These are phyloP conservation scores for Saccharomyces hybrid DNA, from an alignment of 1,139 yeast species.

Conservation along the genomic window DNA sequence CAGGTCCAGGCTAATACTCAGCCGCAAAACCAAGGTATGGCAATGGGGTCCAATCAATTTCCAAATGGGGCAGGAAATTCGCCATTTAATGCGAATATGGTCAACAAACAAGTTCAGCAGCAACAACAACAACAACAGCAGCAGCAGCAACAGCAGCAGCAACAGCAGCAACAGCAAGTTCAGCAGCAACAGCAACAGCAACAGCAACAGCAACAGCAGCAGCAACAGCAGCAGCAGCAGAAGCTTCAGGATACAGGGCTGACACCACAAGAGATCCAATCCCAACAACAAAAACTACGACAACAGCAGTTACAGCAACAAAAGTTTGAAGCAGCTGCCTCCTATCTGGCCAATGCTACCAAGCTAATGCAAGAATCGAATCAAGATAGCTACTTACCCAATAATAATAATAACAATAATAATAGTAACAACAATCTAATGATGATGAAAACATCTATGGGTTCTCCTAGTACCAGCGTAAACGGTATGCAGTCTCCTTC, in stretches of 20 bases:
- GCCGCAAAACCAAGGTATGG: conserved; percentile 35
- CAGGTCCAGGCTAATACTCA: conserved; percentile 34
- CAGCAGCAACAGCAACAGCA: too few species aligned
- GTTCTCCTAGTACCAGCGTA: not conserved
- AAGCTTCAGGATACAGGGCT: conserved; percentile 30
- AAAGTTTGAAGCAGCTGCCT: conserved; percentile 27
- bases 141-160: too few species aligned
- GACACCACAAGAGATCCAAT: conserved; percentile 30
- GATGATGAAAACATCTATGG: conserved; percentile 1
- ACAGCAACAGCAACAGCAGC: too few species aligned
- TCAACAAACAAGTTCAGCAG: conserved; percentile 11
- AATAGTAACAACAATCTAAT: conserved; percentile 13
- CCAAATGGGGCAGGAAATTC: not conserved
- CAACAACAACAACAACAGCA: too few species aligned
- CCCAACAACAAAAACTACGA: conserved; percentile 34
- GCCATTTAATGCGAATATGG: not conserved
- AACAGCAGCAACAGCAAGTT: too few species aligned
- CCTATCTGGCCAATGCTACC: conserved; percentile 25
- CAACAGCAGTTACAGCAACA: conserved; percentile 34
- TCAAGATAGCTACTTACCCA: conserved; percentile 6
- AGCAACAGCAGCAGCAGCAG: conserved; percentile 34
- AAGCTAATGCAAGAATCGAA: conserved; percentile 24
- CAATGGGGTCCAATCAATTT: not conserved
- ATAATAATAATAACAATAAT: conserved; percentile 13
- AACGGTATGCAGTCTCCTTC: not conserved